Conservation (phyloP, 306 rosid genomes). For the Cicer cuneatum region DNA sequence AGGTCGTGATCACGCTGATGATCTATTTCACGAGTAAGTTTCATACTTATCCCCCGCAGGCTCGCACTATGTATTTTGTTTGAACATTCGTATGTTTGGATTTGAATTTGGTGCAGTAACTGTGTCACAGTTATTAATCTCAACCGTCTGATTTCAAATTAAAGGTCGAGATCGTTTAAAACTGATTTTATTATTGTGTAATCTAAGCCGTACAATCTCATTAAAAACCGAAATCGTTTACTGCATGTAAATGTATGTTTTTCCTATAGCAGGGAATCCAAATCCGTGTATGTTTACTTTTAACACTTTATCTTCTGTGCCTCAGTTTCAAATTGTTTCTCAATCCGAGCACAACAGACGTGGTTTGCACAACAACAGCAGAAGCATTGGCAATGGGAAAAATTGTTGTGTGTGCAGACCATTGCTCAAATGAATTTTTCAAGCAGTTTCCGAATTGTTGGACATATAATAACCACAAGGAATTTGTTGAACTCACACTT, state of each 20-base stretch:
- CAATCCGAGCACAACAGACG: constrained; percentile 97
- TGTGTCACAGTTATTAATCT: no score
- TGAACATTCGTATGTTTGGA: no score
- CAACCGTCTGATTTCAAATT: no score
- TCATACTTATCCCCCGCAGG: constrained; percentile 1
- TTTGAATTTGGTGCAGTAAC: no score
- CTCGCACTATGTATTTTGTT: constrained; percentile 25
- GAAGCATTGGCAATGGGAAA: constrained; percentile 99
- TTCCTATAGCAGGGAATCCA: no score
- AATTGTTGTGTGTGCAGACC: constrained; percentile 80
- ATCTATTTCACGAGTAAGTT: constrained; percentile 83
- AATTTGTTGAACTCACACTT: constrained; percentile 63
- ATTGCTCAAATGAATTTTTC: constrained; percentile 95
- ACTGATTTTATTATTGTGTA: no score
- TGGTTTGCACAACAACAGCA: constrained; percentile 97
- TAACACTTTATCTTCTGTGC: constrained; percentile 38
- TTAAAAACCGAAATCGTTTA: no score
- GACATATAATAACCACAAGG: constrained; percentile 57
- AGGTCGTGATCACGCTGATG: constrained; percentile 87
- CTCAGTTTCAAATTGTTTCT: constrained; percentile 86
- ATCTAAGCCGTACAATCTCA: no score
- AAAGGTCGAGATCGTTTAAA: no score
- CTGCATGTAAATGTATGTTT: no score
- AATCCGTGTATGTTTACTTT: neutral
- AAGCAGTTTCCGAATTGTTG: constrained; percentile 90